Base-by-base conservation (phyloP, 805 yeast species). In the Metschnikowia picachoensis region DNA sequence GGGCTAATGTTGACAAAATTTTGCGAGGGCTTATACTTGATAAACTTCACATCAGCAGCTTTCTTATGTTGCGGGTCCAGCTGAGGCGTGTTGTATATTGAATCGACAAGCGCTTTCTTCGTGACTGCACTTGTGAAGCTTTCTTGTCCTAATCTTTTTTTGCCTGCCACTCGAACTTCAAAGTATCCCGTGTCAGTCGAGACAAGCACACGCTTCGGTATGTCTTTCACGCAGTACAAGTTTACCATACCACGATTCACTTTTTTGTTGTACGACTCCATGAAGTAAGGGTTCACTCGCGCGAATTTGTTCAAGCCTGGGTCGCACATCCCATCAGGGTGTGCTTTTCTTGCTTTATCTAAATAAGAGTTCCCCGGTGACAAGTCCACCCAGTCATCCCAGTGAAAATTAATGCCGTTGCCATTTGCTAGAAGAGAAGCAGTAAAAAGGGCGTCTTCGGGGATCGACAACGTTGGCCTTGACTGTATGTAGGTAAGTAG, bases 311-410 rank as follows among this genome's bases (percentile, higher is more conserved):
- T 44, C 17, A 64, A 37, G 9, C 37, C 37, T n/a, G 41, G 38
- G 28, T 58, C 62, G 46, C 73, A 68, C 25, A 39, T 11, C 3
- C 68, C 70, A 4, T 51, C 53, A 16, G 61, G 52, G 33, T 39
- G 43, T 3, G 39, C 28, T 8, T 37, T 34, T 27, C 65, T 50
- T 30, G 51, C 57, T 11, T 43, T 31, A 16, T 51, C 49, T 14
- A 68, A 46, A 4, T 61, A 34, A 11, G 46, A 12, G 39, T 62
- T 47, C 0, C 57, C 70, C 7, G 65, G 61, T 13, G 49, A 46
- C 30, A 62, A 46, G 44, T 67, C 73, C 17, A 65, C 57, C 68
- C 71, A 68, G 49, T 68, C 71, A 47, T 68, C 73, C 73, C 73
- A 68, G 52, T 68, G 73, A 54, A 68, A 68, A 47, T 46, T 47